Conservation (phyloP, 371 early-diverging fungal species). For the Mortierella sp. region DNA sequence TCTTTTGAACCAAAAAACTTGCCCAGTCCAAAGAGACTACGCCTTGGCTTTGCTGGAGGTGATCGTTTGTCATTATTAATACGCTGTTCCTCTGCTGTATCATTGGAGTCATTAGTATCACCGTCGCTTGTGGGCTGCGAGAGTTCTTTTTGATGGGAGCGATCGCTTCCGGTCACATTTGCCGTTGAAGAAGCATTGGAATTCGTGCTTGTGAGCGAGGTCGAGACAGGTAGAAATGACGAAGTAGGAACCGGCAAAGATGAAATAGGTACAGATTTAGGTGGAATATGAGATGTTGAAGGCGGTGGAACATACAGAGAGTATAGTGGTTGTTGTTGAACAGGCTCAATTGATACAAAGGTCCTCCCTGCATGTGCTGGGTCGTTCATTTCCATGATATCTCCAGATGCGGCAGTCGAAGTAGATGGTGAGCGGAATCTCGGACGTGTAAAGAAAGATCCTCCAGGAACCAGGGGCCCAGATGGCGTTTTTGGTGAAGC, state of each 20-base stretch:
- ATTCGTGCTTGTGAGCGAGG: not conserved
- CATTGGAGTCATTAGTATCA: slow-evolving; percentile 3
- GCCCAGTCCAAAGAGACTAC: slow-evolving; percentile 24
- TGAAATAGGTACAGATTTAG: slow-evolving; percentile 2
- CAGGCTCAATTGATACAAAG: slow-evolving; percentile 43
- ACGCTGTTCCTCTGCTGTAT: not conserved
- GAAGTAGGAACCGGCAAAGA: not conserved
- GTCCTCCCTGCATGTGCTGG: slow-evolving; percentile 39
- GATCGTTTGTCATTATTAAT: not conserved
- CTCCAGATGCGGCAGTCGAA: slow-evolving; percentile 29
- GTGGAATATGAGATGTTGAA: not conserved
- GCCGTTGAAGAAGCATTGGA: slow-evolving; percentile 12
- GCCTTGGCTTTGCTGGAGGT: slow-evolving; percentile 13
- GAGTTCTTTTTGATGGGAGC: slow-evolving; percentile 12
- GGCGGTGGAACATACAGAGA: slow-evolving; percentile 46
- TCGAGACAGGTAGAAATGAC: not conserved
- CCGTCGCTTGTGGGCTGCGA: not conserved
- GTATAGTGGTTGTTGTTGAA: slow-evolving; percentile 45
- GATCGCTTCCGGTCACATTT: not conserved
- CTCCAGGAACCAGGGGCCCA: slow-evolving; percentile 26
- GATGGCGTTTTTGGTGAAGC: not conserved
- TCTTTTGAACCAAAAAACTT: slow-evolving; percentile 22
- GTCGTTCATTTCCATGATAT: slow-evolving; percentile 56
- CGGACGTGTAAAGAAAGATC: slow-evolving; percentile 39
- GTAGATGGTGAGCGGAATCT: slow-evolving; percentile 33